Evolutionary conservation across 192 early-diverging fungal species (phyloP).

Genomic region (Paraglomus occultum): DNA sequence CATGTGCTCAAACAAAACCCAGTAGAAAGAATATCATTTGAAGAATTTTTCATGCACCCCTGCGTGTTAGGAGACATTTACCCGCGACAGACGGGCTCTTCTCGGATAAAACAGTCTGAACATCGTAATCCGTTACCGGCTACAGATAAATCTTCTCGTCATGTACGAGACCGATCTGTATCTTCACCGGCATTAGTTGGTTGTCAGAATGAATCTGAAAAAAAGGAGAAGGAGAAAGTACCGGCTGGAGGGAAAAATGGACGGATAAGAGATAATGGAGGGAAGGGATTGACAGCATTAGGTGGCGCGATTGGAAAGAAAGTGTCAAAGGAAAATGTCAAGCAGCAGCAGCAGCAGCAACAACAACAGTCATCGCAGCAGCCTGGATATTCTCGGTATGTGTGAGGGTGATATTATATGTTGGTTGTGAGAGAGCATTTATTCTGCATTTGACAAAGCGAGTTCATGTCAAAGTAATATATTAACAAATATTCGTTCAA

Average conservation of each 20-base stretch:
- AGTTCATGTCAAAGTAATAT: no score
- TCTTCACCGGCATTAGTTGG: constrained; percentile 11
- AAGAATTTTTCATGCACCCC: constrained; percentile 90
- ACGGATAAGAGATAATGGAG: no score
- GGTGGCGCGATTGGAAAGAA: background rate
- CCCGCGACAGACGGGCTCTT: constrained; percentile 31
- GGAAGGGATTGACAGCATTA: no score
- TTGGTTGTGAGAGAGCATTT: no score
- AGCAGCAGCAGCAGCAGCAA: no score
- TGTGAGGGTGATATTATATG: no score
- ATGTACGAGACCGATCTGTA: constrained; percentile 16
- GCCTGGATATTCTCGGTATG: no score
- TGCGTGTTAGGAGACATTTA: constrained; percentile 46
- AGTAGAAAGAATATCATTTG: constrained; percentile 85
- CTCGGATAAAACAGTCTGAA: constrained; percentile 15
- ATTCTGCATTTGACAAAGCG: no score
- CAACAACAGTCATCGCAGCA: no score
- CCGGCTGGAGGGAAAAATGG: background rate
- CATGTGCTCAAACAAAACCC: constrained; percentile 85
- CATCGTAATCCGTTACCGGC: constrained; percentile 7
- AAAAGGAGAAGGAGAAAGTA: no score
- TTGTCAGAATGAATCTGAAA: background rate
- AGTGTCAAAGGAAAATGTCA: background rate
- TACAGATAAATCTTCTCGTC: background rate
- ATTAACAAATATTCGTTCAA: no score